Evolutionary conservation across 805 yeast species (phyloP).

Genomic region (Candida andamanensis): DNA sequence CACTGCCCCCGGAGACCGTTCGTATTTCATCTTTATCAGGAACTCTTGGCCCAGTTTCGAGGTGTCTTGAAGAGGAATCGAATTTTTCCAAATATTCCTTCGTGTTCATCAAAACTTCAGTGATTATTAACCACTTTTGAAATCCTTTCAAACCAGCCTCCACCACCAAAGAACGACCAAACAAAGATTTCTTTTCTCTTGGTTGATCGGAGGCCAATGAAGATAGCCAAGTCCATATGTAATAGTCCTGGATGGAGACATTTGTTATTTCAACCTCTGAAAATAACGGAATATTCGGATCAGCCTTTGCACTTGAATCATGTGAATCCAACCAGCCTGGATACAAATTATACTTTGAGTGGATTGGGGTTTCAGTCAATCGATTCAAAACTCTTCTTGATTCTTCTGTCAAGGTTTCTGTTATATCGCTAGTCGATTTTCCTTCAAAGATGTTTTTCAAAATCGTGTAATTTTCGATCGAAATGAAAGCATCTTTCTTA

Average conservation of each 20-base stretch:
- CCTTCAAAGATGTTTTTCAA: slow-evolving; percentile 66
- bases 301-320: slow-evolving; percentile 12
- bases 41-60: slow-evolving; percentile 15
- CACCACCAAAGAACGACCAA: slow-evolving; percentile 77
- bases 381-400: slow-evolving; percentile 53
- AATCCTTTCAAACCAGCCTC: slow-evolving; percentile 77
- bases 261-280: slow-evolving; percentile 43
- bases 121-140: slow-evolving; percentile 73
- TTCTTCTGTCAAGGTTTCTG: slow-evolving; percentile 66
- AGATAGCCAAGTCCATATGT: slow-evolving; percentile 88
- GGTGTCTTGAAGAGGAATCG: slow-evolving; percentile 10
- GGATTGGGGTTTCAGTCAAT: slow-evolving; percentile 30
- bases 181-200: slow-evolving; percentile 53
- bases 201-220: slow-evolving; percentile 73
- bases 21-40: slow-evolving; percentile 7
- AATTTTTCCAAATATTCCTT: slow-evolving; percentile 29
- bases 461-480: slow-evolving; percentile 73
- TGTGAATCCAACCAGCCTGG: slow-evolving; percentile 32
- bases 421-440: slow-evolving; percentile 47
- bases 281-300: slow-evolving; percentile 30
- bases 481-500: slow-evolving; percentile 61
- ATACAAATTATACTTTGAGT: slow-evolving; percentile 32
- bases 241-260: slow-evolving; percentile 78
- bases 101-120: slow-evolving; percentile 52
- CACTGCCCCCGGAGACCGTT: slow-evolving; percentile 10